Base-by-base conservation (phyloP, 352 stramenopile genomes). In the Hyaloperonospora brassicae region DNA sequence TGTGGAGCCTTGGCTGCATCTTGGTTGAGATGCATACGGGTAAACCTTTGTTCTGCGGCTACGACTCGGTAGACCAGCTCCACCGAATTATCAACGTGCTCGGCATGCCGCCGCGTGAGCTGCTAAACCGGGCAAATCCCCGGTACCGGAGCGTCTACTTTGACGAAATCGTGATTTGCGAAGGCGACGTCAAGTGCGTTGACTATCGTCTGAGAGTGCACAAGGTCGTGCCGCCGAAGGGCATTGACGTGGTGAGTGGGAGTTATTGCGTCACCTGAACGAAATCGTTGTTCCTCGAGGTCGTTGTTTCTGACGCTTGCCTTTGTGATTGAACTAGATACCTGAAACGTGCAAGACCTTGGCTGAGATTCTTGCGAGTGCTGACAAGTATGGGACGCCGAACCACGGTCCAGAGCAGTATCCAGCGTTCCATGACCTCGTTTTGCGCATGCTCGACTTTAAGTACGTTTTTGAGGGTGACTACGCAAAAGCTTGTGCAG, bases 1-100 rank as follows among this genome's bases (percentile, higher is more conserved):
- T 94, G 79, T 95, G 86, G 86, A 94, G 84, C 62, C 73, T 95
- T 24, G 86, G 76, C 24, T 94, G 86, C 58, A 94, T 94, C 55
- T 62, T 95, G 56, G 86, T 95, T n/a, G 86, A 99, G 55, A 97
- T 99, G 90, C 95, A 98, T 67, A 98, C 96, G 1, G 97, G 96
- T 22, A 96, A 98, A 58, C 96, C 96, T 8, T 70, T 99, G 1
- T 99, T 99, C 70, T 93, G 85, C 12, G 97, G 96, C 4, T 87
- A 81, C 1, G 90, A 99, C 68, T 89, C 98, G 63, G 79, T 95
- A 58, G 96, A 99, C 68, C 96, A 99, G 60, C 89, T 99, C 62
- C 86, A 93, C 60, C 93, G 97, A 62, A 98, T 99, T 72, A 90
- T 97, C 14, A 79, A 87, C 47, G 70, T 96, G n/a, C 68, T 98